These are phyloP conservation scores for Rhododendron kiyosumense DNA, from an alignment of 148 eudicot species.

Conservation along the genomic window DNA sequence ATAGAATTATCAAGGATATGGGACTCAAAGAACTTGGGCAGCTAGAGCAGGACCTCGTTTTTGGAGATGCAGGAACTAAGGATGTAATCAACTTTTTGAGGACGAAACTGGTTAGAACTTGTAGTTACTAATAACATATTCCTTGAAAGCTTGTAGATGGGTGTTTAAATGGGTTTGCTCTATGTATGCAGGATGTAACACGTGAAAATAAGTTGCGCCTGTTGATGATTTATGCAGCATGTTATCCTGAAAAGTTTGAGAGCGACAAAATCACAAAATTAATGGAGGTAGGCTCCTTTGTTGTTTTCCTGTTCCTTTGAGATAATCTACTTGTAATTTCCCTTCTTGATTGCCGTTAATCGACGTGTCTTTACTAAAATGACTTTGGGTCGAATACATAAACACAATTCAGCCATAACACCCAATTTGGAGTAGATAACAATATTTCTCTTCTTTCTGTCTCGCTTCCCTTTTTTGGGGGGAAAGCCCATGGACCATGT, in stretches of 20 bases:
- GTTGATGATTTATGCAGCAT: constrained; percentile 93
- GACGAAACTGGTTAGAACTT: constrained; percentile 46
- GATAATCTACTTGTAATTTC: background rate
- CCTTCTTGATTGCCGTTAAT: background rate
- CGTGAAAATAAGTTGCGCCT: constrained; percentile 83
- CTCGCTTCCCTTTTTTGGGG: background rate
- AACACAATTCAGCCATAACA: background rate
- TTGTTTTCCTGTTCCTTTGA: background rate
- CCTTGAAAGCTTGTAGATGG: background rate
- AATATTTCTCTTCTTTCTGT: background rate
- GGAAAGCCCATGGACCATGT: background rate
- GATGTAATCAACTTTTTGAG: constrained; percentile 82
- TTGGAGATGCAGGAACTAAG: constrained; percentile 97
- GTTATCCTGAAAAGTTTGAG: constrained; percentile 85
- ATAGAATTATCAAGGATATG: constrained; percentile 62
- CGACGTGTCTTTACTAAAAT: background rate
- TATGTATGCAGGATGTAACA: constrained; percentile 59
- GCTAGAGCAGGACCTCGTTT: constrained; percentile 92
- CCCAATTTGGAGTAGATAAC: background rate
- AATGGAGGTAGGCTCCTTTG: constrained; percentile 54
- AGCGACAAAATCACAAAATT: constrained; percentile 69
- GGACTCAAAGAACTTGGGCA: constrained; percentile 88
- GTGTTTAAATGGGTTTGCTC: background rate
- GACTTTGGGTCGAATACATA: background rate
- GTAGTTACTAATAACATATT: background rate